Evolutionary conservation across 2,329 filamentous ascomycete species (phyloP).

Genomic region (Corynespora cassiicola): DNA sequence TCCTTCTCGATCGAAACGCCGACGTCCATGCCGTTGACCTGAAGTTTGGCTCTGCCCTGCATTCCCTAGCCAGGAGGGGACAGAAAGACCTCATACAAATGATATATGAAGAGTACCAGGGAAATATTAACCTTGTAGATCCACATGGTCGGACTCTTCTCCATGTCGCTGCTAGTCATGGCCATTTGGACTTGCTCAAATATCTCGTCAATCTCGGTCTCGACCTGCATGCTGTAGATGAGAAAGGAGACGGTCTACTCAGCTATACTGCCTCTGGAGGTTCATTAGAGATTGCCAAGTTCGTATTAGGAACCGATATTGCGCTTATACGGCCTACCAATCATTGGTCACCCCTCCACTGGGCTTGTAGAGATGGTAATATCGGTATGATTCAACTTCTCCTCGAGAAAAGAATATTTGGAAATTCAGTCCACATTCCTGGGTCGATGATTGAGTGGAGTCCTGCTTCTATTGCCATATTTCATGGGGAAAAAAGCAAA

Average conservation of each 20-base stretch:
- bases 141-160: conserved; percentile 2
- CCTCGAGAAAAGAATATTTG: too few relatives aligned
- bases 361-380: too few relatives aligned
- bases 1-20: conserved; percentile 4
- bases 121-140: background rate
- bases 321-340: too few relatives aligned
- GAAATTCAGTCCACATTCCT: too few relatives aligned
- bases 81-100: background rate
- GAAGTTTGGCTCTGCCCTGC: too few relatives aligned
- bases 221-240: conserved; percentile 1
- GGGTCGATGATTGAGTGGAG: too few relatives aligned
- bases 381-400: too few relatives aligned
- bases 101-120: background rate
- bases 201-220: conserved; percentile 8
- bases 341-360: conserved; percentile 10
- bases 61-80: background rate
- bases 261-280: conserved; percentile 2
- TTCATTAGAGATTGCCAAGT: conserved; percentile 1
- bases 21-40: conserved; percentile 5
- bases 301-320: too few relatives aligned
- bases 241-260: conserved; percentile 6
- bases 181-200: conserved; percentile 2
- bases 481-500: too few relatives aligned
- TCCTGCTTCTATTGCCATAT: too few relatives aligned
- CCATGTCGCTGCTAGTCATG: conserved; percentile 4